Evolutionary conservation across 1,284 basidiomycete species (phyloP).

Genomic region (Moniliophthora roreri): DNA sequence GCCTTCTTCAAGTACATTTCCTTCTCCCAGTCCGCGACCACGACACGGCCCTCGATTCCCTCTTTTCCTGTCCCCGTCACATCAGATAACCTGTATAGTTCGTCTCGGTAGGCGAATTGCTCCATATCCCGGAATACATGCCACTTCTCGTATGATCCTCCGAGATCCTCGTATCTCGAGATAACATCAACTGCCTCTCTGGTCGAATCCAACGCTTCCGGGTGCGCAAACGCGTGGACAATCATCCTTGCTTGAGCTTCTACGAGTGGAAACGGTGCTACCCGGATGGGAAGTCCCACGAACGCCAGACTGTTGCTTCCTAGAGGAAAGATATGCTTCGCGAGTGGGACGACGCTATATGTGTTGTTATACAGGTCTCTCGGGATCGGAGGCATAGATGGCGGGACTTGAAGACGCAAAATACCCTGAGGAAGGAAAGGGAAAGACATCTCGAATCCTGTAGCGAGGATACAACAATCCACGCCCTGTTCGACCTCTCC

Average conservation of each 20-base stretch:
- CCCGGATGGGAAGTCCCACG: constrained; percentile 54
- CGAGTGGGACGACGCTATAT: constrained; percentile 55
- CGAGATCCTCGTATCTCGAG: constrained; percentile 41
- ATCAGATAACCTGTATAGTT: constrained; percentile 48
- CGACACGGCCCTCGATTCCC: constrained; percentile 27
- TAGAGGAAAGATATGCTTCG: constrained; percentile 58
- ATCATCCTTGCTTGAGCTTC: constrained; percentile 68
- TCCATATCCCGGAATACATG: constrained; percentile 47
- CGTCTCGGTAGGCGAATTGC: constrained; percentile 70
- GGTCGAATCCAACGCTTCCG: constrained; percentile 44
- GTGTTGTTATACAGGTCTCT: constrained; percentile 58
- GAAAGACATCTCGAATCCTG: constrained; percentile 65
- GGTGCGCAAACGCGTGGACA: constrained; percentile 50
- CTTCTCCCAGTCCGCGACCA: constrained; percentile 55
- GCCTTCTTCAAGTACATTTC: constrained; percentile 53
- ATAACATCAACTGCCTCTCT: constrained; percentile 48
- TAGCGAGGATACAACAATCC: constrained; percentile 68
- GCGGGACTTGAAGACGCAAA: constrained; percentile 36
- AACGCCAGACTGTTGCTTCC: constrained; percentile 60
- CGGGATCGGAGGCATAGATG: constrained; percentile 44
- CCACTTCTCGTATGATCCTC: constrained; percentile 49
- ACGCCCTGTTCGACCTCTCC: constrained; percentile 49
- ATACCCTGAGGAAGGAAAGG: constrained; percentile 53
- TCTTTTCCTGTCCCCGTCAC: constrained; percentile 18
- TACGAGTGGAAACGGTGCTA: constrained; percentile 63